Evolutionary conservation across 768 basidiomycete species (phyloP).

Genomic region (Tricholoma hemisulphureum): DNA sequence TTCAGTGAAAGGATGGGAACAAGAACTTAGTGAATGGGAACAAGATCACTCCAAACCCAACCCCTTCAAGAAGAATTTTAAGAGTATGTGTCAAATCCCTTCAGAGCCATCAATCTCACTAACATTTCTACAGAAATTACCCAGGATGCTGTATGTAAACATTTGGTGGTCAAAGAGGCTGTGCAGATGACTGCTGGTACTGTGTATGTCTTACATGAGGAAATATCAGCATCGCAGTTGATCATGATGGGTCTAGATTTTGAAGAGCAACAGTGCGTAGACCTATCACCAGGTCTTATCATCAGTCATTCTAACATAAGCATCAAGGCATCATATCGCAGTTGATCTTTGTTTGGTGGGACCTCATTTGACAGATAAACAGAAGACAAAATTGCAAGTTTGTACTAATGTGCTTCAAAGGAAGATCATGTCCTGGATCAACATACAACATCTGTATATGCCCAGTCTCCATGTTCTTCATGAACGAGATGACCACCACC

Average conservation of each 20-base stretch:
- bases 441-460: conserved; percentile 5
- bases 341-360: background rate
- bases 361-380: conserved; percentile 3
- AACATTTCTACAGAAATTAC: conserved; percentile 1
- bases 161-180: conserved; percentile 3
- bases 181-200: background rate
- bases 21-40: conserved; percentile 3
- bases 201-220: conserved; percentile 4
- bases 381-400: conserved; percentile 3
- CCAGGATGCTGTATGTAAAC: background rate
- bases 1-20: conserved; percentile 1
- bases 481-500: background rate
- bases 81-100: background rate
- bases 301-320: background rate
- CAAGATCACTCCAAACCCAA: conserved; percentile 3
- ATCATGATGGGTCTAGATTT: conserved; percentile 11
- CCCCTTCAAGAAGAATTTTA: conserved; percentile 3
- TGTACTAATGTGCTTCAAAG: background rate
- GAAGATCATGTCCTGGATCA: conserved; percentile 6
- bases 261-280: conserved; percentile 8
- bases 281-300: background rate
- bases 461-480: background rate
- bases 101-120: background rate
- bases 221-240: conserved; percentile 2
- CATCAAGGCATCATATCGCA: background rate